Evolutionary conservation across 257 asterid genomes (phyloP), one percentile per base, ranked within the genome.

Genomic region (Anisodus tanguticus): DNA sequence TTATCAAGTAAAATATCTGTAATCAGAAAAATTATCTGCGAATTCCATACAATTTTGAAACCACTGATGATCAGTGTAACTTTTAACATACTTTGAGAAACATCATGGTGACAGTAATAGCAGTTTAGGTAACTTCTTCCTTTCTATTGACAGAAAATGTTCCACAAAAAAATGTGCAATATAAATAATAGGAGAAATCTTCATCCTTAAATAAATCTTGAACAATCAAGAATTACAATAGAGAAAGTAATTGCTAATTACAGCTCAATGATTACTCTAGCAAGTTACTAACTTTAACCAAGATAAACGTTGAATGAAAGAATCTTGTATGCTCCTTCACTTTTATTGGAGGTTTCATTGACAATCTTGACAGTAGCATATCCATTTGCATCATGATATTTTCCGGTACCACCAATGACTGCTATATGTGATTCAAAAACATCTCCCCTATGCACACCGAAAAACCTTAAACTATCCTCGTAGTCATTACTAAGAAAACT

Each of bases 361-460:
- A 87, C 71, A 60, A 74, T 83, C 88, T 84, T 85, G 19, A 89
- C 80, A 10, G 86, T 81, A 22, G 97, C 97, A 8, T 90, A 95
- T 0, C 98, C 97, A 84, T 96, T 91, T 0, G 97, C 98, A 6
- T 91, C 87, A 80, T 91, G 90, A 78, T 89, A 95, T 90, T 90
- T 93, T 4, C 97, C 95, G 0, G 88, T 90, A 3, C 98, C 98
- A 0, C 98, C 98, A 19, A 95, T 92, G 12, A 95, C 92, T n/a
- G 97, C 95, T 72, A 93, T 82, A 37, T 94, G 88, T 5, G 97
- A 92, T 90, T 92, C 91, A 0, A 85, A 80, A 64, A 90, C 90
- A 17, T 94, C 95, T 1, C 90, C 78, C 87, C 76, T 87, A 82
- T 88, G 94, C 60, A 95, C 92, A 1, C 98, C 98, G 9, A 91